Evolutionary conservation across 148 eudicot genomes (phyloP).

Genomic region (Amaranthus palmeri): DNA sequence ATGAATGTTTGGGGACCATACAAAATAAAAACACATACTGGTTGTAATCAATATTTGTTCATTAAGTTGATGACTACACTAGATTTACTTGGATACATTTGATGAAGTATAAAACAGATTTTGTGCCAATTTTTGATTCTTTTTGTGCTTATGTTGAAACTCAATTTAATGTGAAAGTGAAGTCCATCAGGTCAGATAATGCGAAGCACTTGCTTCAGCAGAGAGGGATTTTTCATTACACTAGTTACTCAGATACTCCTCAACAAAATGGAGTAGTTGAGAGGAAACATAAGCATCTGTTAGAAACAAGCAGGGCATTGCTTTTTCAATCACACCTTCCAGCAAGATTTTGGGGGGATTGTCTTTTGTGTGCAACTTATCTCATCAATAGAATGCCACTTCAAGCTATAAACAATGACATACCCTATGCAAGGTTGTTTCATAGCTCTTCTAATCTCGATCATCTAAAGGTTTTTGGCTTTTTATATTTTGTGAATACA

Average conservation of each 20-base stretch:
- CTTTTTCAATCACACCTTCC: constrained; percentile 1
- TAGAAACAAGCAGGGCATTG: neutral
- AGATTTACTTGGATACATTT: constrained; percentile 2
- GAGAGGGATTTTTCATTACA: neutral
- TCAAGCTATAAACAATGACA: neutral
- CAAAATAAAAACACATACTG: neutral
- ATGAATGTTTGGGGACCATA: constrained; percentile 4
- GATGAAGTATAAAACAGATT: neutral
- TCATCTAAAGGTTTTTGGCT: neutral
- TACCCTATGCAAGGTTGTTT: neutral
- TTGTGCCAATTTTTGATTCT: neutral
- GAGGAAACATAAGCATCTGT: constrained; percentile 10
- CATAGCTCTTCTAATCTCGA: neutral
- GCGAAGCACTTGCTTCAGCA: neutral
- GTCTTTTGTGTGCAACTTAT: neutral
- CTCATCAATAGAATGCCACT: neutral
- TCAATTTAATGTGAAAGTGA: neutral
- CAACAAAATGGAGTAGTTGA: constrained; percentile 9
- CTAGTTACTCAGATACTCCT: constrained; percentile 5
- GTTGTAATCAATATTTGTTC: neutral
- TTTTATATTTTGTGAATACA: neutral
- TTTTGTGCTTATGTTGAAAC: neutral
- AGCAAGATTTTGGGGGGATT: neutral
- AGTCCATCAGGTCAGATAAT: neutral
- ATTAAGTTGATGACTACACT: constrained; percentile 5